Base-by-base conservation (phyloP, 306 rosid species). In the Sechiopsis laciniata region DNA sequence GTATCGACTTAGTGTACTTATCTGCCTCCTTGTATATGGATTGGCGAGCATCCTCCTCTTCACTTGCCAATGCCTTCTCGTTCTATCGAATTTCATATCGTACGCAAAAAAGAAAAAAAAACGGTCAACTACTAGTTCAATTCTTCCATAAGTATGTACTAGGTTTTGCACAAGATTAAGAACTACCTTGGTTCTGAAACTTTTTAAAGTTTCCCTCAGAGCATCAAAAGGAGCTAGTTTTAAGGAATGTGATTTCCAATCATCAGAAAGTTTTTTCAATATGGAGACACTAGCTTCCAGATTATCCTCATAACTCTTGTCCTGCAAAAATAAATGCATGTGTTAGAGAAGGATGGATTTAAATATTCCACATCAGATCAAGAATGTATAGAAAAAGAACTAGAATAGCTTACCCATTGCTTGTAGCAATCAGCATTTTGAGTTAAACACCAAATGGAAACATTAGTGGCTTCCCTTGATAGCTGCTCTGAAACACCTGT, bases 391-490 rank as follows among this genome's bases (percentile, higher is more conserved):
- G 57, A 26, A 72, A 4, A 8, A 17, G 51, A 77, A 70, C 76
- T 56, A 72, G 71, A 81, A 70, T 9, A 55, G 79, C 96, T 90
- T 81, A 90, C 98, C 97, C 98, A 90, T 66, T 82, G 97, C 84
- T 80, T 90, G 85, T 78, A 88, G 87, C 88, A 87, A 75, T 87
- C 91, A 66, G 80, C 57, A 79, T 73, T 84, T 69, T 87, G 96
- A 76, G 86, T 79, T 82, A 93, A 82, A 84, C 96, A 88, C 98
- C 94, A 88, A 79, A 93, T 81, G 69, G 78, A 67, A 84, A 88
- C 59, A 15, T 77, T 82, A 78, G 90, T 80, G 55, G 90, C 91
- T 85, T 93, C 96, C 22, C 84, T 80, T 71, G 96, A 87, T 78
- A 90, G 72, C 75, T 71, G 72, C 75, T 71, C 96, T 66, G 88